Base-by-base conservation (phyloP, 257 asterid genomes). In the Craterostigma plantagineum region DNA sequence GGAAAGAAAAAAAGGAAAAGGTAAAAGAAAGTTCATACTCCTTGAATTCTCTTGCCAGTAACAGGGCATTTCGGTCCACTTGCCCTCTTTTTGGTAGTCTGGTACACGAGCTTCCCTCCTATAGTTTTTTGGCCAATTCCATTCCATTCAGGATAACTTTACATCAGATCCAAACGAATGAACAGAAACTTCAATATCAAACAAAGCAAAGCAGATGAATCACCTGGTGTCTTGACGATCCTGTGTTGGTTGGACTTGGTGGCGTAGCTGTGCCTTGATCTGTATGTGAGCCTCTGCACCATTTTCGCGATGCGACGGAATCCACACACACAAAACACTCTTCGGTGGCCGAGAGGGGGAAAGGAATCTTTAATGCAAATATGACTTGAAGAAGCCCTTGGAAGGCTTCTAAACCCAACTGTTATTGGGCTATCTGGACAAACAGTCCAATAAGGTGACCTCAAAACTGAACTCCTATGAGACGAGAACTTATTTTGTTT, bases 11-110 rank as follows among this genome's bases (percentile, higher is more conserved):
- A n/a, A n/a, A n/a, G n/a, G n/a, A n/a, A n/a, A n/a, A n/a, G n/a
- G n/a, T n/a, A n/a, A n/a, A n/a, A n/a, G n/a, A n/a, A n/a, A n/a
- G n/a, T n/a, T n/a, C n/a, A n/a, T n/a, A n/a, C n/a, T n/a, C n/a
- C n/a, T n/a, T n/a, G n/a, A n/a, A n/a, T n/a, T n/a, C 82, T 69
- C 77, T 78, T 74, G 8, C 92, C 86, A 50, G 92, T 78, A 17
- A 78, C 92, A 35, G 92, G 81, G 66, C 91, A 77, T 23, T 23
- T 23, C 30, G 30, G 30, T 23, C 30, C 30, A 23, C 30, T 23
- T 23, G 30, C 30, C 30, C 46, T 74, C 72, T 78, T 78, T 69
- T 78, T 74, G 0, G 86, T 78, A 48, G 52, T 71, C 69, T 78
- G 92, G 40, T 71, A 78, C 48, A 78, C 81, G 13, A 78, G 67